Conservation (phyloP, 495 filamentous ascomycete species). For the Aspergillus kassunensis region DNA sequence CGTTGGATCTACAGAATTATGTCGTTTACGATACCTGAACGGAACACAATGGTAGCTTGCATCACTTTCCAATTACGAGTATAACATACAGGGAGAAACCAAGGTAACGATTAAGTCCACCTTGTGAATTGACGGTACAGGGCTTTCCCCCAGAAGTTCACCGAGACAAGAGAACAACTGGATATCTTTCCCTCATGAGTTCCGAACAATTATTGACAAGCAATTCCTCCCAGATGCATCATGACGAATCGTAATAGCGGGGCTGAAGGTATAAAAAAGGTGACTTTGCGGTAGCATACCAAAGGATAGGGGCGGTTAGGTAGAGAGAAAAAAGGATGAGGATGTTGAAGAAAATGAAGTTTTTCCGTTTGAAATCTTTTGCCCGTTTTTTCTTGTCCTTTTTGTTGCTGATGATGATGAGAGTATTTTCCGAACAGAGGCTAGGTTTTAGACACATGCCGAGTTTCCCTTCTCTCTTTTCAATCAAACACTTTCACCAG, state of each 20-base stretch:
- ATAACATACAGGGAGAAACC: conserved; percentile 48
- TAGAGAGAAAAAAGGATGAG: conserved; percentile 17
- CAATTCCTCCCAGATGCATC: conserved; percentile 42
- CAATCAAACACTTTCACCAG: conserved; percentile 26
- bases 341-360: conserved; percentile 23
- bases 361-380: conserved; percentile 37
- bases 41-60: conserved; percentile 25
- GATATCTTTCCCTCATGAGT: conserved; percentile 99
- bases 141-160: conserved; percentile 80
- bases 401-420: conserved; percentile 33
- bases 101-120: conserved; percentile 61
- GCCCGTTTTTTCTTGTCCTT: conserved; percentile 39
- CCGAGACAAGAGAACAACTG: conserved; percentile 42
- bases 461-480: conserved; percentile 15
- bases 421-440: conserved; percentile 33
- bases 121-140: conserved; percentile 68
- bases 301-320: conserved; percentile 20
- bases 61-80: conserved; percentile 37
- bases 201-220: conserved; percentile 56
- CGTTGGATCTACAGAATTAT: too few species aligned
- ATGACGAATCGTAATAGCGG: conserved; percentile 20
- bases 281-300: conserved; percentile 20
- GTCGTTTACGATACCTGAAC: conserved; percentile 13
- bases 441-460: conserved; percentile 49
- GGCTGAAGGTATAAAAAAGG: conserved; percentile 12